These are phyloP conservation scores for Clarireedia paspali DNA, from an alignment of 2,329 filamentous ascomycete genomes.

Conservation along the genomic window DNA sequence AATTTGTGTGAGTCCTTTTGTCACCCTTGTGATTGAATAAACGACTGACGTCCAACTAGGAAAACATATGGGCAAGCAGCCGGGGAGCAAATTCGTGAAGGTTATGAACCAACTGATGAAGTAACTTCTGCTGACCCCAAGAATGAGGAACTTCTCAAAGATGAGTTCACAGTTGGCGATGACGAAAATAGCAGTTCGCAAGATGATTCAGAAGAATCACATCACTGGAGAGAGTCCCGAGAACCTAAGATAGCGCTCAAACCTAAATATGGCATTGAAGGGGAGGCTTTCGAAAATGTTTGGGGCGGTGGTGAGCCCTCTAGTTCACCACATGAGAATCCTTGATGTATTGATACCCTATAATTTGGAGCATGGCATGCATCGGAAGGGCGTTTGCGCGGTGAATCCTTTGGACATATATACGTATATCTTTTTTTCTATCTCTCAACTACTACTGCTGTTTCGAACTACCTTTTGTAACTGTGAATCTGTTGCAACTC, in stretches of 20 bases:
- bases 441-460: no score
- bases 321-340: constrained; percentile 24
- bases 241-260: constrained; percentile 21
- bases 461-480: no score
- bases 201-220: constrained; percentile 35
- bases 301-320: constrained; percentile 26
- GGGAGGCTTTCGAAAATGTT: constrained; percentile 30
- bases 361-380: not conserved
- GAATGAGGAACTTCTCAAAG: constrained; percentile 29
- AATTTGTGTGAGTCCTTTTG: constrained; percentile 41
- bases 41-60: constrained; percentile 25
- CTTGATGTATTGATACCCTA: constrained; percentile 20
- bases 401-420: not conserved
- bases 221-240: constrained; percentile 34
- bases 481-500: no score
- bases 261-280: constrained; percentile 29
- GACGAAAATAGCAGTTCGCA: constrained; percentile 24
- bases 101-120: constrained; percentile 42
- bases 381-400: not conserved
- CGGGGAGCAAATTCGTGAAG: constrained; percentile 44
- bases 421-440: no score
- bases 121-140: constrained; percentile 36
- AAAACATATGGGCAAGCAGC: constrained; percentile 39
- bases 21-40: not conserved
- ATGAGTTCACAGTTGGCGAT: constrained; percentile 21